Conservation (phyloP, 2,329 filamentous ascomycete species). For the Metarhizium album region DNA sequence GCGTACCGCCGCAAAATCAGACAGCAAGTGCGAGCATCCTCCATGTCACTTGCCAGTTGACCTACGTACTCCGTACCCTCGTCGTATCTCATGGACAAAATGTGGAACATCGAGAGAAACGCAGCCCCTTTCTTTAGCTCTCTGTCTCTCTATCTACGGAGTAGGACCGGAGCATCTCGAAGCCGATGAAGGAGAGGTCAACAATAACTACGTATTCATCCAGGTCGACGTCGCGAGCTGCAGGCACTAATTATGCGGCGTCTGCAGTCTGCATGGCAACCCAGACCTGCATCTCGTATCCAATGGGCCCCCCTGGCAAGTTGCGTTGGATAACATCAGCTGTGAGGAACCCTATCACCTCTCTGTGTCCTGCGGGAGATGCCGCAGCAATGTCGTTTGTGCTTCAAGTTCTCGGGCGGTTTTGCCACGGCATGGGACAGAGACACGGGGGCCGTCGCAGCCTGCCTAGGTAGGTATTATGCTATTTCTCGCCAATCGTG, state of each 20-base stretch:
- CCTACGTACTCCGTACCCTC: no score
- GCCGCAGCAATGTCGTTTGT: no score
- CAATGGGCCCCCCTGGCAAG: neutral
- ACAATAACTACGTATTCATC: neutral
- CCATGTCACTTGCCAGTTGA: no score
- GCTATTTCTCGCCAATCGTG: no score
- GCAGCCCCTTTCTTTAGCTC: no score
- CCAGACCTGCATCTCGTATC: conserved; percentile 1
- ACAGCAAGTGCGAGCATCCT: neutral
- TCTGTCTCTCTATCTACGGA: no score
- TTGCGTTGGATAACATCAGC: neutral
- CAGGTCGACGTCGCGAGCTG: neutral
- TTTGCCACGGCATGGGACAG: neutral
- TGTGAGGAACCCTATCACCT: neutral
- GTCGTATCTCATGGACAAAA: no score
- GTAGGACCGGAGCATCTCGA: no score
- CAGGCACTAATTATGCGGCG: neutral
- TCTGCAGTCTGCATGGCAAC: neutral
- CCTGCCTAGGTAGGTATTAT: neutral
- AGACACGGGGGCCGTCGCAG: conserved; percentile 1
- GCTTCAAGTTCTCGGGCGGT: neutral
- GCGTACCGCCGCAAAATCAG: neutral
- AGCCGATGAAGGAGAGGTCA: no score
- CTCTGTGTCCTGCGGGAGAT: no score
- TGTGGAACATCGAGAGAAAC: no score